Evolutionary conservation across 352 stramenopile species (phyloP).

Genomic region (Globisporangium apiculatum): DNA sequence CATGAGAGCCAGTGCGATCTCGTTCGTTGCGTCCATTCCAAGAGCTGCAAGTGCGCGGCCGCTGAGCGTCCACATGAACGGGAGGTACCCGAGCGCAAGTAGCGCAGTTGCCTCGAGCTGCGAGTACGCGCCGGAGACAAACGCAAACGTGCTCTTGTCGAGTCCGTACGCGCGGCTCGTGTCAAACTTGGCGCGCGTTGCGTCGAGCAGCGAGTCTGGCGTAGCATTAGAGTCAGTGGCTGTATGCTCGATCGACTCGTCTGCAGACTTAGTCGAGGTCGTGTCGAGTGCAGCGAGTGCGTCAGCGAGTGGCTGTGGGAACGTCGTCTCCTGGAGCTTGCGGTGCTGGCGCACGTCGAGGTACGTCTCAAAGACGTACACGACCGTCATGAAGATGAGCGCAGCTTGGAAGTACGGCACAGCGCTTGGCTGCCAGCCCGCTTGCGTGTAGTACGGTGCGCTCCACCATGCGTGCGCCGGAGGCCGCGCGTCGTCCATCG

Average conservation of each 20-base stretch:
- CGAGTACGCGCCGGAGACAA: slow-evolving; percentile 86
- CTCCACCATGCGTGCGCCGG: slow-evolving; percentile 26
- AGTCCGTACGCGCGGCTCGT: slow-evolving; percentile 92
- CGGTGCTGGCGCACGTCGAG: slow-evolving; percentile 89
- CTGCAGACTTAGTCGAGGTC: slow-evolving; percentile 18
- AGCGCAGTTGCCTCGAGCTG: slow-evolving; percentile 81
- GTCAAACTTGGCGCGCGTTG: slow-evolving; percentile 90
- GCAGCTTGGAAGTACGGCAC: slow-evolving; percentile 68
- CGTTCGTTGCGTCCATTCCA: slow-evolving; percentile 56
- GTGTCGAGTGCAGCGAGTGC: slow-evolving; percentile 44
- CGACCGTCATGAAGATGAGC: slow-evolving; percentile 84
- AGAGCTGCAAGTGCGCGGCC: slow-evolving; percentile 43
- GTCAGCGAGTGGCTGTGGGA: slow-evolving; percentile 45
- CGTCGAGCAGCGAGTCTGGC: slow-evolving; percentile 61
- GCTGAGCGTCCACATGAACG: slow-evolving; percentile 91
- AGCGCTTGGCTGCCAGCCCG: slow-evolving; percentile 35
- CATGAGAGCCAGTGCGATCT: slow-evolving; percentile 79
- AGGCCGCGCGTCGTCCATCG: too few species aligned
- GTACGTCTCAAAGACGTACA: slow-evolving; percentile 92
- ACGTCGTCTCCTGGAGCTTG: slow-evolving; percentile 78
- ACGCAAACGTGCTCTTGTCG: slow-evolving; percentile 94
- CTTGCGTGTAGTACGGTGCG: slow-evolving; percentile 46
- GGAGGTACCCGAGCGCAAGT: slow-evolving; percentile 89
- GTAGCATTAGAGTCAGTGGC: slow-evolving; percentile 10
- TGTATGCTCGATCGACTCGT: slow-evolving; percentile 8